Evolutionary conservation across 768 basidiomycete species (phyloP), one percentile per base, ranked within the genome.

Genomic region (Calocybe gangraenosa): DNA sequence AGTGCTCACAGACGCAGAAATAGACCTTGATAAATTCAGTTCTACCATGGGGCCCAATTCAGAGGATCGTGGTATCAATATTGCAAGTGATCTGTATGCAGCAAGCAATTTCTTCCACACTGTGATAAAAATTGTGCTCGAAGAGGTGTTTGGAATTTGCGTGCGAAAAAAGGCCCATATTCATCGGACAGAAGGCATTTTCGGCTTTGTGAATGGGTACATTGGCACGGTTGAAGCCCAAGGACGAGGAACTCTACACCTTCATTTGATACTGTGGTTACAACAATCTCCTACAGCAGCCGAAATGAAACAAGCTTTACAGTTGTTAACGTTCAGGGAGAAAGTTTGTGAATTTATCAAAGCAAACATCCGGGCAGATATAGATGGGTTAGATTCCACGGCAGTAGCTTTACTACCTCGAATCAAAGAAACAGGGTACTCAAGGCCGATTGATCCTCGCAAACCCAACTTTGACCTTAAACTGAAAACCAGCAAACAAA

Each of bases 21-120:
- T 79, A 7, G 58, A 77, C 41, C 43, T 78, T 7, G 68, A 79
- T 40, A 1, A 49, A 0, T 75, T 76, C 39, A 3, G 47, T 1
- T 19, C 44, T 0, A 52, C 54, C 0, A 30, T 40, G 1, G 66
- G 68, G 0, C 69, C 68, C 0, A 49, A 54, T 20, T 42, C 46
- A 2, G 30, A 19, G 0, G 18, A 46, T 2, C 39, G 66, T 0
- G 53, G 55, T 0, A 20, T 44, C 1, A 68, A 62, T 31, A 61
- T 74, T 7, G 66, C 69, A 0, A 22, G 20, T 0, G 68, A 75
- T 49, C 71, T 70, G 2, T 74, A 59, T 47, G 71, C 69, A 0
- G 58, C 73, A 0, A 67, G 71, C 0, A 59, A 65, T 35, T 75
- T 68, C 42, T 75, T 70, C 49, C 59, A 72, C 32, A 60, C 60